A percentile compares a stretch with the other conserved stretches of the same genome.
phyloP scores from a whole-genome alignment of 148 eudicot genomes.

The Polygonum maritimum region DNA sequence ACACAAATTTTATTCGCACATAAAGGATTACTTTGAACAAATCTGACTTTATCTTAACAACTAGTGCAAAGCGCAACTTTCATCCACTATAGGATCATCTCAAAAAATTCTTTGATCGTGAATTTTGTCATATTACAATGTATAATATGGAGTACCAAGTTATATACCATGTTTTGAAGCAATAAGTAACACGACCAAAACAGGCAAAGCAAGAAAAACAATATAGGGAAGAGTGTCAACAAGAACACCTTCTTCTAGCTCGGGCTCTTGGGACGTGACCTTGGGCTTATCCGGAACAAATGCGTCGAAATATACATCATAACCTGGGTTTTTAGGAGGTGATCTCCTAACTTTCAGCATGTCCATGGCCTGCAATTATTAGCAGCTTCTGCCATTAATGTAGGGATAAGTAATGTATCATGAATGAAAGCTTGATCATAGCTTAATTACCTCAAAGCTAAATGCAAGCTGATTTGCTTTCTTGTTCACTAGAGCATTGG shows the following conservation, averaged over 20 bases:
- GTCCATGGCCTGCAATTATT: constrained; percentile 79
- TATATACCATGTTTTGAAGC: constrained; percentile 39
- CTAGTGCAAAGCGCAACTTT: background rate
- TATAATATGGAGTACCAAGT: background rate
- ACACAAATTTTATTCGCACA: no score
- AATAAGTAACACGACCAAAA: constrained; percentile 48
- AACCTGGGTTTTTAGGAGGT: constrained; percentile 43
- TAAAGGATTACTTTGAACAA: no score
- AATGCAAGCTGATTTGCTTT: constrained; percentile 58
- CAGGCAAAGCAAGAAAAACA: constrained; percentile 54
- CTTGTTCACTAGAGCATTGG: constrained; percentile 64
- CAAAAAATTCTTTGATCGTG: background rate
- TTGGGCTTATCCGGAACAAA: constrained; percentile 47
- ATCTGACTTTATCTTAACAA: no score
- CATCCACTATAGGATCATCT: background rate
- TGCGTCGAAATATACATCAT: constrained; percentile 69
- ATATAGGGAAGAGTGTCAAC: constrained; percentile 51
- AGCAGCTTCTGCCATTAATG: constrained; percentile 7
- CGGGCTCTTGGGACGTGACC: constrained; percentile 20
- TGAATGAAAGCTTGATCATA: background rate
- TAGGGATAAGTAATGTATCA: background rate
- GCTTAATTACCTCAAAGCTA: constrained; percentile 61
- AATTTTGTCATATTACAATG: background rate
- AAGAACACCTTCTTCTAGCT: constrained; percentile 35
- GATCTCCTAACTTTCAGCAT: constrained; percentile 56